Evolutionary conservation across 768 basidiomycete genomes (phyloP).

Genomic region (Boletus reticuloceps): DNA sequence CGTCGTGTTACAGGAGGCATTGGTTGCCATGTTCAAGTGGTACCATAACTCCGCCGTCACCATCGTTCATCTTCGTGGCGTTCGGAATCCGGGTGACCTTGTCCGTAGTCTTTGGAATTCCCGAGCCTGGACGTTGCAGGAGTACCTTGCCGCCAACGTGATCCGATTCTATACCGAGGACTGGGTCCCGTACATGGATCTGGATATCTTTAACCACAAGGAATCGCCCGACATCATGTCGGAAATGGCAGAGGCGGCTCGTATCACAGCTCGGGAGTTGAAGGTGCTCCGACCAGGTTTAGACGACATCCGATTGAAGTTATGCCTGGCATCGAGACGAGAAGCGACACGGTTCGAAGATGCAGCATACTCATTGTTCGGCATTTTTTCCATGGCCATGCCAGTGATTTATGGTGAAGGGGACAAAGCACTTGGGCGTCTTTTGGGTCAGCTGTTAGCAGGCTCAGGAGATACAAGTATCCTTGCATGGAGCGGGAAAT

Average conservation of each 20-base stretch:
- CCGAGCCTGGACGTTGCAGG: not conserved
- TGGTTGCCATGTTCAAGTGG: not conserved
- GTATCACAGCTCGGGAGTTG: not conserved
- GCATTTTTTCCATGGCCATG: not conserved
- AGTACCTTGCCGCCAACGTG: not conserved
- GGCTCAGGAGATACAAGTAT: not conserved
- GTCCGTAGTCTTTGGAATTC: not conserved
- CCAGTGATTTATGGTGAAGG: not conserved
- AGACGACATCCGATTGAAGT: not conserved
- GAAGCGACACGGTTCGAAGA: not conserved
- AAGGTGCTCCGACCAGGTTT: not conserved
- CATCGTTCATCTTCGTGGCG: not conserved
- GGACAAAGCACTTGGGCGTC: not conserved
- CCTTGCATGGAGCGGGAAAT: not conserved
- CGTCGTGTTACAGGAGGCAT: not conserved
- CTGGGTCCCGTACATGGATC: not conserved
- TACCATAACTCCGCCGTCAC: not conserved
- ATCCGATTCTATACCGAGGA: not conserved
- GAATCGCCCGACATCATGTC: not conserved
- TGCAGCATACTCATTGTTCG: not conserved
- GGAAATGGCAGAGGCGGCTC: not conserved
- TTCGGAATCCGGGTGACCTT: not conserved
- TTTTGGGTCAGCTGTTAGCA: not conserved
- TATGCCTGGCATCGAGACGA: not conserved
- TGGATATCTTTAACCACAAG: not conserved